These are phyloP conservation scores for Aspergillus sclerotioniger DNA, from an alignment of 495 filamentous ascomycete species.

Conservation along the genomic window DNA sequence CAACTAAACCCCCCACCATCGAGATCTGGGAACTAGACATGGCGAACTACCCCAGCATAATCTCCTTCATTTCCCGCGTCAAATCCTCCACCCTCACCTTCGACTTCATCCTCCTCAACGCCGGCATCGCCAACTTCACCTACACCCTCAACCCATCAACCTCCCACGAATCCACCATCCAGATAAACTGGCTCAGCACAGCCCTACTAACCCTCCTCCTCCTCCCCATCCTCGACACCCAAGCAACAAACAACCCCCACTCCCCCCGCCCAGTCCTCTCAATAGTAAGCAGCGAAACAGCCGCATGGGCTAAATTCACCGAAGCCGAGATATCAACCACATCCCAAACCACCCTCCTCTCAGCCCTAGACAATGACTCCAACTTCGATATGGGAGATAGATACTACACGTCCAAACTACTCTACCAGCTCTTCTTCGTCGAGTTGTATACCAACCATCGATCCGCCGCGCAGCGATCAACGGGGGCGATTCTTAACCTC, in stretches of 20 bases:
- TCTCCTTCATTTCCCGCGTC: constrained; percentile 22
- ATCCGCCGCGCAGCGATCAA: not conserved
- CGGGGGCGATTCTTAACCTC: constrained; percentile 4
- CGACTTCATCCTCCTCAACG: constrained; percentile 28
- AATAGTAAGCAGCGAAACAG: constrained; percentile 12
- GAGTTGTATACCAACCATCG: constrained; percentile 1
- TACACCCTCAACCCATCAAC: constrained; percentile 30
- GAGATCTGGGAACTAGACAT: constrained; percentile 34
- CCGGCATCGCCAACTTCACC: constrained; percentile 25
- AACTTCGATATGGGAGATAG: constrained; percentile 9
- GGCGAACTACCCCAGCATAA: constrained; percentile 24
- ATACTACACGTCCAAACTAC: constrained; percentile 10
- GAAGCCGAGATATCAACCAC: constrained; percentile 3
- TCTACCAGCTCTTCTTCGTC: constrained; percentile 12
- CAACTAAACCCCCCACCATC: constrained; percentile 18
- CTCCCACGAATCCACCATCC: constrained; percentile 44
- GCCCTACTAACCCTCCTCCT: constrained; percentile 46
- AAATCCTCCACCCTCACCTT: constrained; percentile 14
- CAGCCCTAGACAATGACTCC: not conserved
- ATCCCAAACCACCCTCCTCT: not conserved
- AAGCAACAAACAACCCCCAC: not conserved
- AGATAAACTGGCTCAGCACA: constrained; percentile 49
- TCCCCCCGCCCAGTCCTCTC: constrained; percentile 6
- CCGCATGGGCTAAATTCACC: constrained; percentile 16
- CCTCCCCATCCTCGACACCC: constrained; percentile 37